These are phyloP conservation scores for Neurospora sp. DNA, from an alignment of 495 filamentous ascomycete species.

Conservation along the genomic window DNA sequence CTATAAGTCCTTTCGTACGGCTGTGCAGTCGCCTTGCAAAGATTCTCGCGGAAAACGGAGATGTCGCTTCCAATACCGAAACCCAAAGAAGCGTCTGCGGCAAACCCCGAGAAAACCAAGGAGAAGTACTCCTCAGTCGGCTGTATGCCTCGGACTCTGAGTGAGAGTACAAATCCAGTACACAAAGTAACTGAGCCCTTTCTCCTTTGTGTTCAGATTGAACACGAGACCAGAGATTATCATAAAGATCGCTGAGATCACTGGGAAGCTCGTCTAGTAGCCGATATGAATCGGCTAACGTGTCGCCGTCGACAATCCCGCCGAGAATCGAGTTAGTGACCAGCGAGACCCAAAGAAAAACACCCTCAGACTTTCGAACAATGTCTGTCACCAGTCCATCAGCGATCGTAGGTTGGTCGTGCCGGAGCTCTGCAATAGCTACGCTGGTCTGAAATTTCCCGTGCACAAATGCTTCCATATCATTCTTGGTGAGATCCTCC, in stretches of 20 bases:
- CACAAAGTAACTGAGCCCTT: background rate
- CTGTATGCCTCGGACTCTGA: background rate
- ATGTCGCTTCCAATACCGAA: background rate
- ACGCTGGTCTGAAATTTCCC: background rate
- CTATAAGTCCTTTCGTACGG: background rate
- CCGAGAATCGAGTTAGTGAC: slow-evolving; percentile 19
- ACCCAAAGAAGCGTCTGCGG: background rate
- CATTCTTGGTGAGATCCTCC: slow-evolving; percentile 17
- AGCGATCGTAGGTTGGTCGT: background rate
- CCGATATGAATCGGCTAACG: slow-evolving; percentile 8
- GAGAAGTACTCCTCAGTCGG: too few relatives aligned
- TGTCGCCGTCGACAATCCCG: slow-evolving; percentile 25
- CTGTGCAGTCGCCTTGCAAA: background rate
- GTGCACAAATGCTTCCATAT: slow-evolving; percentile 17
- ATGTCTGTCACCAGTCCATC: slow-evolving; percentile 13
- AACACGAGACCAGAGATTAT: background rate
- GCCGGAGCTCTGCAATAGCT: background rate
- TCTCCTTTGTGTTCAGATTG: background rate
- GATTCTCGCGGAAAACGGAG: background rate
- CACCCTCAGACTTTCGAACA: slow-evolving; percentile 20
- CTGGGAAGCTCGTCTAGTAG: slow-evolving; percentile 19
- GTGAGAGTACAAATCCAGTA: background rate
- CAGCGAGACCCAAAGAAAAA: slow-evolving; percentile 36
- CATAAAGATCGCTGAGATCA: slow-evolving; percentile 10
- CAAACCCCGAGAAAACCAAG: background rate